Conservation (phyloP, 2,329 filamentous ascomycete genomes). For the Sphaerulina musiva region DNA sequence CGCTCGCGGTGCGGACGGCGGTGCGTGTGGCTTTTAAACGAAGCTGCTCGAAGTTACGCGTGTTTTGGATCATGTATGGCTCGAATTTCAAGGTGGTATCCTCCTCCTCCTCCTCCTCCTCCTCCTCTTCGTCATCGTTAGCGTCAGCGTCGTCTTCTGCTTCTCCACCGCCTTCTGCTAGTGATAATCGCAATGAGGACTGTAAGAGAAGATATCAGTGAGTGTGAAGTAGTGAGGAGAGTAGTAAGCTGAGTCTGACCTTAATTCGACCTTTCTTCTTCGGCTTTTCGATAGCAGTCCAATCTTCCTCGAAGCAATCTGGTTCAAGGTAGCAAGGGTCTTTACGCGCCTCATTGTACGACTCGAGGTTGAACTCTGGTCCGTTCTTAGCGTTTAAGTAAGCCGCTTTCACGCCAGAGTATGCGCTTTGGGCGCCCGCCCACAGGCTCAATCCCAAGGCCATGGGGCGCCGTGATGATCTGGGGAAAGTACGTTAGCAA, state of each 20-base stretch:
- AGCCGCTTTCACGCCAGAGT: neutral
- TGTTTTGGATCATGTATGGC: neutral
- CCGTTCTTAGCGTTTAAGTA: neutral
- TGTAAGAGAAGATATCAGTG: neutral
- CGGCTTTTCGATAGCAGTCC: neutral
- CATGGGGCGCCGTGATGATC: slow-evolving; percentile 1
- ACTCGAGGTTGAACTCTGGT: slow-evolving; percentile 10
- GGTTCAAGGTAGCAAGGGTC: neutral
- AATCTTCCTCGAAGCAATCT: neutral
- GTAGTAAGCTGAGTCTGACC: too few relatives aligned
- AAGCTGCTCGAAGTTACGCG: neutral
- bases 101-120: neutral
- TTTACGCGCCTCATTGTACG: neutral
- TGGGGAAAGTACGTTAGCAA: neutral
- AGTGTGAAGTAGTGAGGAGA: neutral
- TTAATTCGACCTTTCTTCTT: neutral
- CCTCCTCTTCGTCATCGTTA: too few relatives aligned
- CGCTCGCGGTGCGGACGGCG: slow-evolving; percentile 3
- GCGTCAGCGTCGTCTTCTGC: too few relatives aligned
- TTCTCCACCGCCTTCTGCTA: neutral
- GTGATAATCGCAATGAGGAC: neutral
- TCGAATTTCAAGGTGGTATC: neutral
- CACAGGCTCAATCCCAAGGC: slow-evolving; percentile 5
- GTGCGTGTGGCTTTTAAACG: slow-evolving; percentile 1
- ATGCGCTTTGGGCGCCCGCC: neutral